Evolutionary conservation across 352 stramenopile genomes (phyloP).

Genomic region (Phytophthora tentaculata): DNA sequence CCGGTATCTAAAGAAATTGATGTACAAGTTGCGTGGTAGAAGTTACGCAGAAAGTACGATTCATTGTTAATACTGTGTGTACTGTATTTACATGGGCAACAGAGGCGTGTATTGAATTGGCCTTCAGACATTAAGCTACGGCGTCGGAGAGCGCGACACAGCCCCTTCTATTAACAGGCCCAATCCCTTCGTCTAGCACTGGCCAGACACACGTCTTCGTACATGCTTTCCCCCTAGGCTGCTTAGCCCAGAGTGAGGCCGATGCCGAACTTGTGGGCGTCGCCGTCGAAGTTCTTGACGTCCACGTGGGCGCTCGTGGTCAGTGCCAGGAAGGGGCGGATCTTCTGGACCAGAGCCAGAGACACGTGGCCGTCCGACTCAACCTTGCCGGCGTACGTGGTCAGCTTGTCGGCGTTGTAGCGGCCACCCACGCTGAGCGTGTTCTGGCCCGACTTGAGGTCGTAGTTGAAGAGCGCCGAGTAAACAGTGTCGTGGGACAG

Average conservation of each 20-base stretch:
- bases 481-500: slow-evolving; percentile 86
- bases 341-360: slow-evolving; percentile 86
- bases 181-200: slow-evolving; percentile 28
- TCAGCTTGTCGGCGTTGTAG: slow-evolving; percentile 84
- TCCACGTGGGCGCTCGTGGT: slow-evolving; percentile 89
- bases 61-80: neutral
- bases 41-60: neutral
- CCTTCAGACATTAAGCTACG: slow-evolving; percentile 32
- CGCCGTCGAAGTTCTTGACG: slow-evolving; percentile 92
- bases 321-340: slow-evolving; percentile 83
- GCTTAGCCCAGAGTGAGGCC: slow-evolving; percentile 87
- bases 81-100: slow-evolving; percentile 15
- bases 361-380: slow-evolving; percentile 89
- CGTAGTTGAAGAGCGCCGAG: slow-evolving; percentile 89
- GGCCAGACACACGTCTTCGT: slow-evolving; percentile 30
- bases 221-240: neutral
- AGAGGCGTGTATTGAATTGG: slow-evolving; percentile 40
- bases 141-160: neutral
- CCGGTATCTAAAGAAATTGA: slow-evolving; percentile 17
- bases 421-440: slow-evolving; percentile 80
- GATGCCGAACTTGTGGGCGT: slow-evolving; percentile 92
- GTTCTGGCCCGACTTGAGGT: slow-evolving; percentile 87
- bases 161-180: slow-evolving; percentile 4
- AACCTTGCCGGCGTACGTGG: slow-evolving; percentile 87
- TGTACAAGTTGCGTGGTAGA: slow-evolving; percentile 10